These are phyloP conservation scores for Leptographium wingfieldii DNA, from an alignment of 2,329 filamentous ascomycete genomes.

Conservation along the genomic window DNA sequence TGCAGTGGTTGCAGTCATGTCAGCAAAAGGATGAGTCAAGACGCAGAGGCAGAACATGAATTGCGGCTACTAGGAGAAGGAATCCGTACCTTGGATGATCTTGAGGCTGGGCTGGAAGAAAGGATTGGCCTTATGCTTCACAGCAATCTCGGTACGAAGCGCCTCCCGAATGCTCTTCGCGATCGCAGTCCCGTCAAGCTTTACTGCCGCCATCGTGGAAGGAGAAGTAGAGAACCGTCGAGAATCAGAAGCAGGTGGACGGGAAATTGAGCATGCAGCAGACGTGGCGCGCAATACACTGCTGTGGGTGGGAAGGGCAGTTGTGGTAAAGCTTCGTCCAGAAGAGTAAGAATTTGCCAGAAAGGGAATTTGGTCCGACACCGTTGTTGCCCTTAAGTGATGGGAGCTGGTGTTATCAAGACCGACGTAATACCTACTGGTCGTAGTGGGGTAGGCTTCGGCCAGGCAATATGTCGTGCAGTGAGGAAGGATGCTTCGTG, in stretches of 20 bases:
- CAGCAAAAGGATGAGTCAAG: conserved; percentile 3
- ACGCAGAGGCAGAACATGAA: not conserved
- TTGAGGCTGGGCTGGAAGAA: conserved; percentile 81
- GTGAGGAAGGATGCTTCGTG: not conserved
- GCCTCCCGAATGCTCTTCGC: conserved; percentile 81
- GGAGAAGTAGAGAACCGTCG: conserved; percentile 33
- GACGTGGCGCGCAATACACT: not conserved
- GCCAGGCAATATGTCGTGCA: not conserved
- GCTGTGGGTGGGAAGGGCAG: not conserved
- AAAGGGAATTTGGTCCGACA: not conserved
- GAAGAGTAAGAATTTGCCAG: not conserved
- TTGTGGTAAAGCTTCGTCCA: not conserved
- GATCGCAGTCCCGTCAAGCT: conserved; percentile 93
- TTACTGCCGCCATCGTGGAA: conserved; percentile 67
- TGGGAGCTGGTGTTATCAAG: not conserved
- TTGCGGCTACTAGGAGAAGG: not conserved
- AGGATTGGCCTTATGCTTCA: conserved; percentile 71
- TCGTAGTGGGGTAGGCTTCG: not conserved
- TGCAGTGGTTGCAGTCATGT: conserved; percentile 22
- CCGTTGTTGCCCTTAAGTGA: not conserved
- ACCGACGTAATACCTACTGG: not conserved
- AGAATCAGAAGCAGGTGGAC: not conserved
- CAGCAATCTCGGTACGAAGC: conserved; percentile 66
- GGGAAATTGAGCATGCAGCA: not conserved
- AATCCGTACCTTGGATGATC: conserved; percentile 77